Evolutionary conservation across 208 protist genomes (phyloP).

Genomic region (Acanthamoeba sp.): DNA sequence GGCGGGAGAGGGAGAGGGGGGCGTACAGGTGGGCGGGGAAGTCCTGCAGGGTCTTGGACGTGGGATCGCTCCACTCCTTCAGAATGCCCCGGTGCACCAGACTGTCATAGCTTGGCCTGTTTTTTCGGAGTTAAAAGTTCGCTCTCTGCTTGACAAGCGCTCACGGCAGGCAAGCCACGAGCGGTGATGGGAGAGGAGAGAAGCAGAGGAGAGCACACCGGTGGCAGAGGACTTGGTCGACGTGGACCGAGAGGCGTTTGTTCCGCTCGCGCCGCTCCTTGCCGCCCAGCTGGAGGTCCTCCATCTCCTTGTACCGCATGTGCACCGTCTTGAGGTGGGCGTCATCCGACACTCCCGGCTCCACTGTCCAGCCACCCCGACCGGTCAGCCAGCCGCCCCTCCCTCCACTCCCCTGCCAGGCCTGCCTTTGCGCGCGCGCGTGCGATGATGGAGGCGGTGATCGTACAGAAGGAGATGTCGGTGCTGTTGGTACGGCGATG

Average conservation of each 20-base stretch:
- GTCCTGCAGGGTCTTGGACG: background rate
- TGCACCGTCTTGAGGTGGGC: background rate
- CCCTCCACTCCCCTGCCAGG: no score
- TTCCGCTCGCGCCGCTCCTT: background rate
- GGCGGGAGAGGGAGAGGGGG: background rate
- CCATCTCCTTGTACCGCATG: constrained; percentile 61
- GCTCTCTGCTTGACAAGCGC: no score
- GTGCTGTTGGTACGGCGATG: constrained; percentile 21
- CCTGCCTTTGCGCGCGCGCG: background rate
- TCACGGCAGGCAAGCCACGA: background rate
- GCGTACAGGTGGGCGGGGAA: constrained; percentile 45
- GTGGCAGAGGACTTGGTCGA: constrained; percentile 38
- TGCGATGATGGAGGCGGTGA: background rate
- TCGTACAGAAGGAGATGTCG: constrained; percentile 14
- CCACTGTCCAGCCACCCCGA: no score
- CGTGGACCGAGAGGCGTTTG: constrained; percentile 49
- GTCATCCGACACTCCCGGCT: background rate
- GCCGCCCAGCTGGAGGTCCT: constrained; percentile 47
- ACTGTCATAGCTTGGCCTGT: constrained; percentile 58
- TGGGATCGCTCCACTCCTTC: constrained; percentile 60
- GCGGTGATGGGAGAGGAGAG: background rate
- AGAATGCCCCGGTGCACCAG: constrained; percentile 62
- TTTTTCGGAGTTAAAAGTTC: background rate
- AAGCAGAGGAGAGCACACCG: background rate
- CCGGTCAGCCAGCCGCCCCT: no score